These are phyloP conservation scores for Hypoxylon sp. DNA, from an alignment of 2,329 filamentous ascomycete species.

Conservation along the genomic window DNA sequence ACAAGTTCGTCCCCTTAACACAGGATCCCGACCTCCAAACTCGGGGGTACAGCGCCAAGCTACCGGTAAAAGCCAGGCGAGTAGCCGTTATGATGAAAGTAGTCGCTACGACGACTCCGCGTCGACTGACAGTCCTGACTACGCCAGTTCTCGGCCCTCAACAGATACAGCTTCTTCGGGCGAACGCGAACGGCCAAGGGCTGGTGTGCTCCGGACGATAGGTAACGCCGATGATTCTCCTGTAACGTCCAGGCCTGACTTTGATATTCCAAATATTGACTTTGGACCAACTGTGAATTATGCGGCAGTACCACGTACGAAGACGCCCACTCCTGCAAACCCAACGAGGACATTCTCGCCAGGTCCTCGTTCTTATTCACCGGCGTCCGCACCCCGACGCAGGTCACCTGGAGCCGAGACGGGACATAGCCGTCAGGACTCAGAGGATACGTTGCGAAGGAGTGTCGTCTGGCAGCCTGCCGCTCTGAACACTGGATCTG, in stretches of 20 bases:
- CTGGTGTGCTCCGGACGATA: slow-evolving; percentile 84
- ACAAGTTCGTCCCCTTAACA: slow-evolving; percentile 57
- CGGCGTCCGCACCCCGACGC: slow-evolving; percentile 38
- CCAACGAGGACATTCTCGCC: slow-evolving; percentile 56
- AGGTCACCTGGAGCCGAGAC: slow-evolving; percentile 48
- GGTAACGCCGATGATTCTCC: slow-evolving; percentile 64
- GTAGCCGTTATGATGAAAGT: slow-evolving; percentile 59
- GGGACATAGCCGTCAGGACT: slow-evolving; percentile 63
- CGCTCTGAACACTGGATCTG: slow-evolving; percentile 63
- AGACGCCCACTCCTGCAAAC: slow-evolving; percentile 40
- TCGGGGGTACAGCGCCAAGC: slow-evolving; percentile 54
- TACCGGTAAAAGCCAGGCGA: slow-evolving; percentile 57
- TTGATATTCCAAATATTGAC: slow-evolving; percentile 80
- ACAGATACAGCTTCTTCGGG: slow-evolving; percentile 66
- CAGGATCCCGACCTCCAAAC: slow-evolving; percentile 49
- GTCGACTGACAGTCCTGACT: slow-evolving; percentile 79
- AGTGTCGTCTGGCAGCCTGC: slow-evolving; percentile 86
- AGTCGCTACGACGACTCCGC: slow-evolving; percentile 73
- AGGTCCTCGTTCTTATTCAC: slow-evolving; percentile 50
- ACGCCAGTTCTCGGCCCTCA: slow-evolving; percentile 78
- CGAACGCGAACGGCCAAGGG: slow-evolving; percentile 75
- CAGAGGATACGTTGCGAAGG: slow-evolving; percentile 70
- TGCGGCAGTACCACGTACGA: slow-evolving; percentile 46
- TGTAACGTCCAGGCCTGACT: slow-evolving; percentile 51
- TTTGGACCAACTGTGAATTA: slow-evolving; percentile 89